These are phyloP conservation scores for Candida alai DNA, from an alignment of 805 yeast species.

Conservation along the genomic window DNA sequence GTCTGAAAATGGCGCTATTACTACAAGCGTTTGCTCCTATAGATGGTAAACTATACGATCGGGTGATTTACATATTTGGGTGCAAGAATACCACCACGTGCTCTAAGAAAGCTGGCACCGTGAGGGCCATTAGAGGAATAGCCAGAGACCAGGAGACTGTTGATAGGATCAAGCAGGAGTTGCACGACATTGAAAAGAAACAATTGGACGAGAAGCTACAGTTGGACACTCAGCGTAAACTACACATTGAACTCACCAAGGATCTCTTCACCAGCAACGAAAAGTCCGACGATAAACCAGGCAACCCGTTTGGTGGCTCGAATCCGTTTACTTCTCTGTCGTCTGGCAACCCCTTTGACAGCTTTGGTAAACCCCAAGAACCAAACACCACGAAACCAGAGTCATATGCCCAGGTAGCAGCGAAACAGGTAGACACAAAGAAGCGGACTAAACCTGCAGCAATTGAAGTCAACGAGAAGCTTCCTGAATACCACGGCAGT, in stretches of 20 bases:
- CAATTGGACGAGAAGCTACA: constrained; percentile 38
- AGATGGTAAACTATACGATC: constrained; percentile 67
- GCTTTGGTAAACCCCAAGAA: constrained; percentile 12
- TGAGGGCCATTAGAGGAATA: constrained; percentile 76
- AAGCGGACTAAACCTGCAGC: constrained; percentile 6
- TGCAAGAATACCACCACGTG: constrained; percentile 60
- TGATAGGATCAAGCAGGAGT: constrained; percentile 34
- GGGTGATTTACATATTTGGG: constrained; percentile 76
- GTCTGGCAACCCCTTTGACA: constrained; percentile 29
- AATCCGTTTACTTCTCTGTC: constrained; percentile 22
- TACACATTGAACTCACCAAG: constrained; percentile 38
- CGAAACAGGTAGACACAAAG: constrained; percentile 11
- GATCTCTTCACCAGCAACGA: constrained; percentile 27
- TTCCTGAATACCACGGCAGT: constrained; percentile 60
- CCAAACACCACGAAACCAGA: constrained; percentile 9
- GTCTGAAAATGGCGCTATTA: constrained; percentile 56
- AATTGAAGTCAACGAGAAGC: constrained; percentile 12
- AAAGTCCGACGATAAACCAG: constrained; percentile 24
- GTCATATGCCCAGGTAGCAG: constrained; percentile 22
- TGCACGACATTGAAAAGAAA: constrained; percentile 23
- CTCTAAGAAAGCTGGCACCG: constrained; percentile 62
- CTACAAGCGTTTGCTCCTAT: constrained; percentile 81
- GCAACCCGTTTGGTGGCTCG: constrained; percentile 35
- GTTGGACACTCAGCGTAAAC: constrained; percentile 41
- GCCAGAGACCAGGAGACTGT: constrained; percentile 53